Base-by-base conservation (phyloP, 257 asterid species). In the Vinca minor region DNA sequence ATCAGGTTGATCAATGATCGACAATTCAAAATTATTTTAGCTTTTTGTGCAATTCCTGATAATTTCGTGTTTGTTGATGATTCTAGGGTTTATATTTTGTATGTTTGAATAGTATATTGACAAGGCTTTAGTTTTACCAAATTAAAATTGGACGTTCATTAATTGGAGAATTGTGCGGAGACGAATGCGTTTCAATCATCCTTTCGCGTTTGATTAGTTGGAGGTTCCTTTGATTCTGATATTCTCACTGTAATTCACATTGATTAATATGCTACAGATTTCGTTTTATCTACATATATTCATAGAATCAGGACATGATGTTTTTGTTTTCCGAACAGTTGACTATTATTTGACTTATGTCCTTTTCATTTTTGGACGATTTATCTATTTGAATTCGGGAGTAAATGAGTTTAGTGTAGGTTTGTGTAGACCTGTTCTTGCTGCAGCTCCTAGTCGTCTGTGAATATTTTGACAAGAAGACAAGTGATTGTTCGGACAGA, bases 71-170 rank as follows among this genome's bases (percentile, higher is more conserved):
- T 34, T 36, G n/a, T 58, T 21, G 29, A 42, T 11, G 28, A 59
- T 61, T 42, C 20, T 69, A 68, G 71, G 71, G 71, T 69, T 69
- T 21, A n/a, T 2, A 25, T 41, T 18, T 47, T 36, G 63, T 23
- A 2, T 47, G 11, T 13, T 23, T 21, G 31, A 26, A 45, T 31
- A 20, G 31, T 20, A 13, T 8, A 46, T n/a, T 14, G 13, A 18
- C 38, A n/a, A n/a, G n/a, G 13, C 32, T 31, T 34, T 34, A 34
- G 38, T 34, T 3, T 21, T n/a, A 1, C 35, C 42, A 50, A n/a
- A n/a, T n/a, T n/a, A n/a, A n/a, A n/a, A 32, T 17, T 23, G 31
- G 25, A 5, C 26, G 34, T 28, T 53, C 10, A 17, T 25, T 44
- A 53, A 48, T 64, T 62, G 34, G 64, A 57, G 26, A 58, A 21